Evolutionary conservation across 192 early-diverging fungal genomes (phyloP), one percentile per base, ranked within the genome.

Genomic region (Coemansia sp.): DNA sequence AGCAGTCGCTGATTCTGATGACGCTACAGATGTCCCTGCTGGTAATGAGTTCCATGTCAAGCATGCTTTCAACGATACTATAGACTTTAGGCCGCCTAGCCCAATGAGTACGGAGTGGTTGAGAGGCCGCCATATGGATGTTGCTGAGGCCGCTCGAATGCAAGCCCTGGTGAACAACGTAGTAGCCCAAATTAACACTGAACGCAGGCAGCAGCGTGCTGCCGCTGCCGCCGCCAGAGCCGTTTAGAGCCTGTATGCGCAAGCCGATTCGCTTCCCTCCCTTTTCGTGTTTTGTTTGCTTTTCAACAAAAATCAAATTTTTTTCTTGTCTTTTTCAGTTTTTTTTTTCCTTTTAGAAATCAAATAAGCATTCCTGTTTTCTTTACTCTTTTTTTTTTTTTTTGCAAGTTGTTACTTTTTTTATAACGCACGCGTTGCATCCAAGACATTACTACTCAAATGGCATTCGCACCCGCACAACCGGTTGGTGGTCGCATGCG

Each of bases 171-270:
- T 84, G 33, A 57, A 68, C 69, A 59, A 51, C 42, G 82, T 84
- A 24, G 82, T 84, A n/a, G 77, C 71, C 2, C 67, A 84, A 44
- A 84, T 84, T 36, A 84, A 84, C 73, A 67, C 74, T 31, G 82
- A 84, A 40, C 82, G 82, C 74, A 73, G 71, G 31, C 68, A 75
- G 41, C 31, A 59, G 16, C 31, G 57, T 6, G 49, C 20, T 0
- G 52, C 52, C 22, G 29, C 55, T 16, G 52, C 52, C 27, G 27
- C 22, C 27, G 55, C 31, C 57, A 59, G 24, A 59, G 67, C 54
- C 27, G 38, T 15, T 24, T 54, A 63, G 42, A 61, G 31, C 61
- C n/a, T 15, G 31, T 29, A 59, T 10, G 49, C 20, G 20, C 20
- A 2, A 51, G 49, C 20, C 10, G 20, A 22, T 51, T 22, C 49